A percentile compares a stretch with the other conserved stretches of the same genome.
Evolutionary conservation across 345 rosid genomes (phyloP).

Genomic region (Litchi chinensis): DNA sequence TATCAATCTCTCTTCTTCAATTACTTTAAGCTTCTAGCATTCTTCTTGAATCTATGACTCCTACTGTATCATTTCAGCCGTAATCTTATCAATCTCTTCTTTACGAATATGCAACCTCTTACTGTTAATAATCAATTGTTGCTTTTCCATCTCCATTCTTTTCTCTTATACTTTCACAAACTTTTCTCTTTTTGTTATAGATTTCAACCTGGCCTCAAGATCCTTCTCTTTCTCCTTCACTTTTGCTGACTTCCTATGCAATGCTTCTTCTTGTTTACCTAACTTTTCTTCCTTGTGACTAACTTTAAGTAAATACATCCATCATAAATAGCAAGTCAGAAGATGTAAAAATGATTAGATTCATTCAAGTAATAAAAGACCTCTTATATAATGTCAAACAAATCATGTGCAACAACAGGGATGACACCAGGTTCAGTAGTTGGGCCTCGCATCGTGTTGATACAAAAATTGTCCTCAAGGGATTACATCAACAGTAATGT

Average conservation of each 20-base stretch:
- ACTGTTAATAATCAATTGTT: conserved; percentile 50
- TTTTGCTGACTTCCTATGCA: conserved; percentile 53
- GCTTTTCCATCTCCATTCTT: conserved; percentile 55
- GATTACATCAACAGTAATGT: no score
- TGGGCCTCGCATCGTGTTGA: conserved; percentile 81
- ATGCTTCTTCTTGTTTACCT: conserved; percentile 54
- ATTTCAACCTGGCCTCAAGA: conserved; percentile 56
- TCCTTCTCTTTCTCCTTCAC: conserved; percentile 77
- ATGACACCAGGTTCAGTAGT: conserved; percentile 76
- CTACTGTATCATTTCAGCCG: conserved; percentile 56
- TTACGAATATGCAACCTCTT: conserved; percentile 51
- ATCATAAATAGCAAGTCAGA: no score
- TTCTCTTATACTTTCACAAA: conserved; percentile 59
- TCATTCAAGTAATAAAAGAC: conserved; percentile 25
- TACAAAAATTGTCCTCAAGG: no score
- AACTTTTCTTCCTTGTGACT: conserved; percentile 57
- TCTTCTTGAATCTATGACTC: conserved; percentile 57
- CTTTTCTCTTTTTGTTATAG: conserved; percentile 59
- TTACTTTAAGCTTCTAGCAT: conserved; percentile 53
- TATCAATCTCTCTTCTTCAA: conserved; percentile 55
- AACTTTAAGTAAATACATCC: conserved; percentile 32
- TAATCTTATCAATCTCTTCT: conserved; percentile 66
- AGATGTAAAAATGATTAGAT: no score
- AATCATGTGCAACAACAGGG: conserved; percentile 74
- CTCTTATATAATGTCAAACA: conserved; percentile 69